Base-by-base conservation (phyloP, 176 grass and related monocot species). In the Raddia distichophylla region DNA sequence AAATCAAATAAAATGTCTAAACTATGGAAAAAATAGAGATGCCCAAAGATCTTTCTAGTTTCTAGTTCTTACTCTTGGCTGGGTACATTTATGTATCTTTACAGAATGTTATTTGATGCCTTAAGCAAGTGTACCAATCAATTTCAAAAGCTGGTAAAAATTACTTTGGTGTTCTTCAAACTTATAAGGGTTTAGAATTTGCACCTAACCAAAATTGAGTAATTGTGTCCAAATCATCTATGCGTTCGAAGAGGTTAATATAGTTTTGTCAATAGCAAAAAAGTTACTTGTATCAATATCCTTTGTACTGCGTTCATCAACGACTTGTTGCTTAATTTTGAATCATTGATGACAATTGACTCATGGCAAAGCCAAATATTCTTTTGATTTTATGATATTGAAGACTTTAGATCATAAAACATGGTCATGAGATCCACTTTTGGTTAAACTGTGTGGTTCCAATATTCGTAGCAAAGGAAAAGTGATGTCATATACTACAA, bases 111-210 rank as follows among this genome's bases (percentile, higher is more conserved):
- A 75, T 75, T 59, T 59, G 37, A 75, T 44, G 11, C 10, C 54
- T 37, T 3, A 60, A 75, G 19, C 18, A 75, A 22, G 19, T 49
- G 60, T 33, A 33, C 27, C 20, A 20, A 5, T 13, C 22, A 34
- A 13, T 62, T 62, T 62, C 13, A 33, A 33, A 62, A 84, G n/a
- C 3, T 76, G 56, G 57, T 40, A 44, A 59, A 59, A 60, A 53
- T 2, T 12, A 18, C 18, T 10, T 74, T 1, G 75, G 6, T 51
- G 33, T n/a, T 60, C 64, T 60, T 74, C 59, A 19, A 86, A 22
- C 57, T 32, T 12, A 42, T 48, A 43, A 66, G 67, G 4, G 74
- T 15, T 48, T 51, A 47, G 44, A 17, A 86, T 74, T 80, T 58
- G 48, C 6, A 60, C 55, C 44, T 60, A 5, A 14, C 8, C 34